A percentile compares a stretch with the other conserved stretches of the same genome.
Conservation (phyloP, 2,329 filamentous ascomycete genomes). For the Fusarium musae region DNA sequence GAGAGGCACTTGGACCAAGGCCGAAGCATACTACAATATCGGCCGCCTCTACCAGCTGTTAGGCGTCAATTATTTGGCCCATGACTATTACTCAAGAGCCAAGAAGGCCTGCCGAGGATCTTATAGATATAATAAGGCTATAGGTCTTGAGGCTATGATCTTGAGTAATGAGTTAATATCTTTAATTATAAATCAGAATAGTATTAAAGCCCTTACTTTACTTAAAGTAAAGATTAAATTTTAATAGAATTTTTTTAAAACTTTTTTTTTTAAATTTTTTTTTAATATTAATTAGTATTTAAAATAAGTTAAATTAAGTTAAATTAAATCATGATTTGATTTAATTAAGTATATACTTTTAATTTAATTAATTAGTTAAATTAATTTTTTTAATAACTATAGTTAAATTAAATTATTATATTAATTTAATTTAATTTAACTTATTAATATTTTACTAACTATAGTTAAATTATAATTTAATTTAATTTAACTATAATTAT, state of each 20-base stretch:
- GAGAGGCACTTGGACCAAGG: conserved; percentile 20
- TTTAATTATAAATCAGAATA: conserved; percentile 47
- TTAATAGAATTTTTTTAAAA: neutral
- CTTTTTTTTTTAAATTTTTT: too few relatives aligned
- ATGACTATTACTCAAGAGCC: conserved; percentile 72
- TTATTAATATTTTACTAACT: too few relatives aligned
- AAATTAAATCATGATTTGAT: too few relatives aligned
- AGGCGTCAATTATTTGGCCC: conserved; percentile 64
- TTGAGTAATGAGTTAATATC: conserved; percentile 49
- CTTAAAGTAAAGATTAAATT: conserved; percentile 44
- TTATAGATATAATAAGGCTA: neutral
- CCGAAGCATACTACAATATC: conserved; percentile 54
- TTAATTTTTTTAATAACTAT: too few relatives aligned
- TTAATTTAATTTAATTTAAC: too few relatives aligned
- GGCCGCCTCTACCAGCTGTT: conserved; percentile 53
- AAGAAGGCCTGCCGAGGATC: conserved; percentile 16
- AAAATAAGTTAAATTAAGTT: too few relatives aligned
- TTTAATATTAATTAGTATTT: too few relatives aligned
- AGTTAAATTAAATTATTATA: too few relatives aligned
- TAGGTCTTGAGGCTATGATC: conserved; percentile 46
- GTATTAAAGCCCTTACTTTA: conserved; percentile 42
- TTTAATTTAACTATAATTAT: too few relatives aligned
- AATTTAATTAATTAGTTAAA: too few relatives aligned
- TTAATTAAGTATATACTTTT: too few relatives aligned
- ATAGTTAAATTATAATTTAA: too few relatives aligned